Evolutionary conservation across 768 basidiomycete species (phyloP), one percentile per base, ranked within the genome.

Genomic region (Termitomyces sp.): DNA sequence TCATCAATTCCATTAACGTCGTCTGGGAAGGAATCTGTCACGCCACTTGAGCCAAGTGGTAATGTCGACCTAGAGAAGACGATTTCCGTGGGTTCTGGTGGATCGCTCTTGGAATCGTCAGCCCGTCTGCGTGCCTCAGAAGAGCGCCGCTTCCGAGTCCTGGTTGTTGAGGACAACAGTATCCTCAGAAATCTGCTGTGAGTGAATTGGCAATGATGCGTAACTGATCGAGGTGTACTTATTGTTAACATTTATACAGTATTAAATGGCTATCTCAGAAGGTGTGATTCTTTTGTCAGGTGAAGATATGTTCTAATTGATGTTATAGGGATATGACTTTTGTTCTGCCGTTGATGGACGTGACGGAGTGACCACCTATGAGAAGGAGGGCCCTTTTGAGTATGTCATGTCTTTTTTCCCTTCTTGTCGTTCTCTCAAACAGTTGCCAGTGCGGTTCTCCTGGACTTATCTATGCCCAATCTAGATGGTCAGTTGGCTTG

Each of bases 381-480:
- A 79, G 57, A 64, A 79, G 10, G 80, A 89, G 22, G 87, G 90
- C 4, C 87, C 87, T 42, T 97, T 95, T 67, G 93, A 97, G 94
- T 94, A 68, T 59, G 90, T 78, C 24, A 31, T 61, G 13, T 59
- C 42, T 50, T 54, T 32, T 27, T 18, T 20, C 8, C 39, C 20
- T 42, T 12, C 43, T 18, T 42, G 22, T 20, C 12, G 5, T n/a
- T 27, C 54, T 48, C 26, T 55, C 50, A 56, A 42, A 52, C 41
- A 46, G 59, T 59, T 52, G 49, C 29, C 63, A 95, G 94, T 60
- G 83, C 94, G 34, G 87, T 95, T 36, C 78, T 95, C 14, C 75
- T 97, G 58, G 94, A 97, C 70, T 74, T 97, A 56, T 93, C 91
- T 1, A 97, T 97, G 94, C 95, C 93, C 0, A 71, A 92, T n/a